Evolutionary conservation across 2,329 filamentous ascomycete species (phyloP).

Genomic region (Cladosporium sp.): DNA sequence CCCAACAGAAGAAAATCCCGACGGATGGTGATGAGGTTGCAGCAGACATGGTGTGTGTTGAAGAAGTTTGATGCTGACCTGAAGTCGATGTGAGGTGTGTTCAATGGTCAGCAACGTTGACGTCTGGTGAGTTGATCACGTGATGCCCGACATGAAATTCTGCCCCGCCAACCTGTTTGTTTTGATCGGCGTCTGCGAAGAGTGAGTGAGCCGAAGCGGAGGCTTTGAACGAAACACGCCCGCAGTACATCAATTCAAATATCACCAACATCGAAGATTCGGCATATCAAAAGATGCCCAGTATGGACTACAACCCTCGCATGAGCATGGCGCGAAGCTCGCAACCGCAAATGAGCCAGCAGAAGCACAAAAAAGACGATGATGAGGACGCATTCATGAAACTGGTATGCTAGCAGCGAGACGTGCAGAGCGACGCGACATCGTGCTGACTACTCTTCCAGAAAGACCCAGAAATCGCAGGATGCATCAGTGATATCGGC

Average conservation of each 20-base stretch:
- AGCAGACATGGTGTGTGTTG: background rate
- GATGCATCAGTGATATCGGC: conserved; percentile 95
- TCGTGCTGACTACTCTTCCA: conserved; percentile 35
- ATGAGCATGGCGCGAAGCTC: conserved; percentile 53
- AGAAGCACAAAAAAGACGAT: conserved; percentile 46
- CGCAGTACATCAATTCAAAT: background rate
- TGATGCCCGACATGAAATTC: background rate
- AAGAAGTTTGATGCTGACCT: conserved; percentile 3
- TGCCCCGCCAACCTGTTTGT: conserved; percentile 13
- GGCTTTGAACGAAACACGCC: background rate
- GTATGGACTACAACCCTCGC: conserved; percentile 53
- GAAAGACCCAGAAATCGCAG: conserved; percentile 80
- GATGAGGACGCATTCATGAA: conserved; percentile 55
- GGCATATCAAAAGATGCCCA: conserved; percentile 30
- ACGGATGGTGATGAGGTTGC: background rate
- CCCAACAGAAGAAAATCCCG: background rate
- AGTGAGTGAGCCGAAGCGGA: background rate
- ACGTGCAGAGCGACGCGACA: conserved; percentile 2
- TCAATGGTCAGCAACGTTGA: background rate
- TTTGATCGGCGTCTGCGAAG: background rate
- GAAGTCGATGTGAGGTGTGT: background rate
- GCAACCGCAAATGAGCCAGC: conserved; percentile 38
- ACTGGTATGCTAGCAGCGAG: conserved; percentile 41
- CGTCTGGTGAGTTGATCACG: background rate
- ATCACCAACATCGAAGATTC: background rate